Evolutionary conservation across 2,329 filamentous ascomycete species (phyloP).

Genomic region (Waltergamsia citrina): DNA sequence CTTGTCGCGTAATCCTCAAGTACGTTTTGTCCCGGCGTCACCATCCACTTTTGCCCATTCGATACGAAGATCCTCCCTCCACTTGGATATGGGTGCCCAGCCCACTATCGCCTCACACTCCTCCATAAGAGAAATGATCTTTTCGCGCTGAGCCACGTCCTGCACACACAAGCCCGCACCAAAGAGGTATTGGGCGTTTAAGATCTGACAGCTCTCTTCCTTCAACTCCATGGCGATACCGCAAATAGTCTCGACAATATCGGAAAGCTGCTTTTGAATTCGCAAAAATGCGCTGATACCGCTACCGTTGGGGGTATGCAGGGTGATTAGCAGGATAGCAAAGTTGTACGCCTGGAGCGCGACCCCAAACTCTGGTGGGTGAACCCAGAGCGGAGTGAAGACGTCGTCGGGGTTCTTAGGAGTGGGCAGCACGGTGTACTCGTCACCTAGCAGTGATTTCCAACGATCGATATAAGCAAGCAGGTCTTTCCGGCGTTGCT

Average conservation of each 20-base stretch:
- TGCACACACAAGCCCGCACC: slow-evolving; percentile 30
- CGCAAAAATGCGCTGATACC: slow-evolving; percentile 32
- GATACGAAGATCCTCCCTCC: slow-evolving; percentile 18
- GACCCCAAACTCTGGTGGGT: slow-evolving; percentile 35
- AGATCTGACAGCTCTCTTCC: slow-evolving; percentile 28
- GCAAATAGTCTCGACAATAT: slow-evolving; percentile 24
- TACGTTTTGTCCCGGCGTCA: slow-evolving; percentile 1
- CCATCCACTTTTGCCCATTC: slow-evolving; percentile 17
- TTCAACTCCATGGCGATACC: slow-evolving; percentile 35
- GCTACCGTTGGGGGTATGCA: slow-evolving; percentile 11
- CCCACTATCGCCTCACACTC: slow-evolving; percentile 23
- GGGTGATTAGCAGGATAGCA: slow-evolving; percentile 36
- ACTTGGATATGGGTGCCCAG: slow-evolving; percentile 25
- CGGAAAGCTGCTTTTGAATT: slow-evolving; percentile 13
- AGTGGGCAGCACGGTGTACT: slow-evolving; percentile 29
- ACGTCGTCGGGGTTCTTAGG: slow-evolving; percentile 11
- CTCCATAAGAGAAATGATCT: slow-evolving; percentile 24
- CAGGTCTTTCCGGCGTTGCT: slow-evolving; percentile 1
- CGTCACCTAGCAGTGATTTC: slow-evolving; percentile 20
- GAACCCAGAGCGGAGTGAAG: slow-evolving; percentile 38
- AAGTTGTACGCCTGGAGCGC: slow-evolving; percentile 43
- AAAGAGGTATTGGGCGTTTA: slow-evolving; percentile 33
- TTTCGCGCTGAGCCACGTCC: slow-evolving; percentile 21
- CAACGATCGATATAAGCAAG: slow-evolving; percentile 17
- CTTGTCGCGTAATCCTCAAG: not conserved